Base-by-base conservation (phyloP, 2,329 filamentous ascomycete species). In the Scedosporium boydii region DNA sequence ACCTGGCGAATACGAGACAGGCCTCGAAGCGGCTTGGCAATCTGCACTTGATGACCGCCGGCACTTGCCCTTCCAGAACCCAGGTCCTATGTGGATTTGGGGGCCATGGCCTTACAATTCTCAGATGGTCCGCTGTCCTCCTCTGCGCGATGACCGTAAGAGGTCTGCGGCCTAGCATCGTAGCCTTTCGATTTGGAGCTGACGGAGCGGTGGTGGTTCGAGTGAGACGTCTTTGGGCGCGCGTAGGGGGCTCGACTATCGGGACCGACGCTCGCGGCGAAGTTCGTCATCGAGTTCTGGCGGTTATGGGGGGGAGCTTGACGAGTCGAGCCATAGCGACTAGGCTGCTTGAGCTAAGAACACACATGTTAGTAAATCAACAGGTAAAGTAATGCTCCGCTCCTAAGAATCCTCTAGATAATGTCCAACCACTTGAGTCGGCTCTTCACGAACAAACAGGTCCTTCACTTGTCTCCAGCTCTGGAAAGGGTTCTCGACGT, bases 221-320 rank as follows among this genome's bases (percentile, higher is more conserved):
- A 74, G 66, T 83, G 75, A 42, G 84, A 77, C 6, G 82, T 79
- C 65, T 83, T 78, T 3, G 82, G 78, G 61, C 83, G 81, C 71
- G 78, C 74, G 64, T 74, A 68, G 4, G 74, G 66, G 5, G 76
- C 73, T 14, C 82, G 77, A 66, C 84, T 80, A 14, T 77, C 79
- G 12, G 80, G 78, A 1, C 86, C 84, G 29, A 85, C 72, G 68
- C 83, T 87, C 64, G 79, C 82, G 14, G 82, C 78, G 65, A 86
- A 85, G 64, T 76, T 78, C 65, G 75, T 79, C 18, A 60, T 63
- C 18, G 61, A 59, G 16, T 44, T 55, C 60, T 18, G 65, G 62
- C 21, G 60, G 56, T 60, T 60, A 61, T 46, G 63, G 41, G 29
- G 57, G 55, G 29, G 38, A 58, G 26, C 44, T 51, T 9, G 62